These are phyloP conservation scores for Madurella mycetomatis DNA, from an alignment of 2,329 filamentous ascomycete species.

Conservation along the genomic window DNA sequence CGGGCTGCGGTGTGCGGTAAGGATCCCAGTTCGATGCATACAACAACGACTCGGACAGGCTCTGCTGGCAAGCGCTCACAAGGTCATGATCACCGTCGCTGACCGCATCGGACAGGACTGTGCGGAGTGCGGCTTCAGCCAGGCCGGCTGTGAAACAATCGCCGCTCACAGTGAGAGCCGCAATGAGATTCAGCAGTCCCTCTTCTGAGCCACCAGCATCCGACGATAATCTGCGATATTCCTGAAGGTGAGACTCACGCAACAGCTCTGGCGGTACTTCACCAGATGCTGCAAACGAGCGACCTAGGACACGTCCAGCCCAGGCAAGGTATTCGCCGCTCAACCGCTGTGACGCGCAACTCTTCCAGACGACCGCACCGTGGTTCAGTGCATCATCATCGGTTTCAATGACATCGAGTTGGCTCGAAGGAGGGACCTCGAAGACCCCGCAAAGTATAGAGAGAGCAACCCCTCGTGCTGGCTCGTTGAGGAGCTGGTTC, in stretches of 20 bases:
- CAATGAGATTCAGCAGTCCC: constrained; percentile 58
- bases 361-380: constrained; percentile 69
- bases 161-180: constrained; percentile 55
- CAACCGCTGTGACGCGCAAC: constrained; percentile 59
- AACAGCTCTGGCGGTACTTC: constrained; percentile 58
- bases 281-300: constrained; percentile 75
- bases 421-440: constrained; percentile 51
- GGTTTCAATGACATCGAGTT: constrained; percentile 63
- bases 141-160: constrained; percentile 54
- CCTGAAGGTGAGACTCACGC: constrained; percentile 53
- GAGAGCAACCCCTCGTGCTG: constrained; percentile 66
- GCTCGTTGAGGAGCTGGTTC: constrained; percentile 62
- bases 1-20: constrained; percentile 53
- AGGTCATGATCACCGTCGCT: constrained; percentile 45
- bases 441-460: constrained; percentile 74
- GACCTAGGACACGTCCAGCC: constrained; percentile 79
- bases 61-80: constrained; percentile 46
- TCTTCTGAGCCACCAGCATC: constrained; percentile 56
- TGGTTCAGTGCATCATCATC: constrained; percentile 61
- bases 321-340: constrained; percentile 72
- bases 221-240: constrained; percentile 45
- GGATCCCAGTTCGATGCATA: constrained; percentile 53
- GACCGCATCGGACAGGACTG: constrained; percentile 51
- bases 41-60: constrained; percentile 48
- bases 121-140: constrained; percentile 56